These are phyloP conservation scores for Xenosphaeropsis pyriputrescens DNA, from an alignment of 2,329 filamentous ascomycete genomes.

Conservation along the genomic window DNA sequence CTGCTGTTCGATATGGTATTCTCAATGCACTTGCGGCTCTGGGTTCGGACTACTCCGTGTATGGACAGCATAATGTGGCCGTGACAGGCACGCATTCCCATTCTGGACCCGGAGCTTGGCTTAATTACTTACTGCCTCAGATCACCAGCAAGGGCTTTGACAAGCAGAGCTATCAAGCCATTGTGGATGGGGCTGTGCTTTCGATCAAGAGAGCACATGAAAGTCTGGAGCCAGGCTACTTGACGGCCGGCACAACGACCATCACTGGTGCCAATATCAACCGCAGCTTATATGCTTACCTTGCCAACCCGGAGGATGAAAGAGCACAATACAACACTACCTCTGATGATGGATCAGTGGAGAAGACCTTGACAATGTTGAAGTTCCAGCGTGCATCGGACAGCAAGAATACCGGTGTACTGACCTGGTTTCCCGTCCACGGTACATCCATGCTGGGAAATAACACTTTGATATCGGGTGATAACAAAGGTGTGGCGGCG, in stretches of 20 bases:
- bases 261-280: slow-evolving; percentile 74
- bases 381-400: slow-evolving; percentile 64
- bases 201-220: slow-evolving; percentile 75
- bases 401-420: slow-evolving; percentile 60
- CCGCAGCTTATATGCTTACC: slow-evolving; percentile 75
- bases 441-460: slow-evolving; percentile 85
- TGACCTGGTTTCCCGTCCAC: slow-evolving; percentile 89
- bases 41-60: slow-evolving; percentile 59
- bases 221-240: slow-evolving; percentile 45
- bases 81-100: slow-evolving; percentile 90
- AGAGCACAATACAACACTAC: slow-evolving; percentile 47
- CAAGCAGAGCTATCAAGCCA: slow-evolving; percentile 74
- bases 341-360: slow-evolving; percentile 39
- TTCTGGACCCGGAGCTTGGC: slow-evolving; percentile 80
- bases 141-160: slow-evolving; percentile 80
- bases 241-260: slow-evolving; percentile 55
- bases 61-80: slow-evolving; percentile 69
- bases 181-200: slow-evolving; percentile 71
- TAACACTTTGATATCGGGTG: slow-evolving; percentile 82
- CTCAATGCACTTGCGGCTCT: slow-evolving; percentile 56
- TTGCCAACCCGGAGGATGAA: slow-evolving; percentile 70
- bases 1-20: slow-evolving; percentile 77
- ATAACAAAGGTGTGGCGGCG: slow-evolving; percentile 91
- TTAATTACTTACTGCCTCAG: slow-evolving; percentile 88
- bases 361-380: slow-evolving; percentile 69